Evolutionary conservation across 495 filamentous ascomycete species (phyloP).

Genomic region (Haplographium delicatum): DNA sequence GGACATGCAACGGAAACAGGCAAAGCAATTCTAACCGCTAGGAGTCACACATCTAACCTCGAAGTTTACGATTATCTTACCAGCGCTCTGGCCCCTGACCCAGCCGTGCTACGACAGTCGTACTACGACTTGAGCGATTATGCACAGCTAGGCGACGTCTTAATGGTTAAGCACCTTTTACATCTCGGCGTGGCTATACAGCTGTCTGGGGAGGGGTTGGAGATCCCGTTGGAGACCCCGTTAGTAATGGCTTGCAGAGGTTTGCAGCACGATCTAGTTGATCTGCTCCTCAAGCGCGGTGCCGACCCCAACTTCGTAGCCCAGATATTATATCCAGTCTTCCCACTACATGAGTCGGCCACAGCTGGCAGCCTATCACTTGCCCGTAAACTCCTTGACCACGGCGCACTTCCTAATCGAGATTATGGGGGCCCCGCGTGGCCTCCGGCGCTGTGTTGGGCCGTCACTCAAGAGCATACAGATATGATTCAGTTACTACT

Average conservation of each 20-base stretch:
- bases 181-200: not conserved
- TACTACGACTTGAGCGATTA: not conserved
- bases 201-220: not conserved
- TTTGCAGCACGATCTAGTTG: slow-evolving; percentile 16
- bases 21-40: not conserved
- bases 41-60: slow-evolving; percentile 1
- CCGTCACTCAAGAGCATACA: slow-evolving; percentile 5
- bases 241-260: not conserved
- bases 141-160: not conserved
- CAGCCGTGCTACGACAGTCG: not conserved
- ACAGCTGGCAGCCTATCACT: slow-evolving; percentile 2
- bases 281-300: slow-evolving; percentile 26
- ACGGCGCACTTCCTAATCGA: not conserved
- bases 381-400: slow-evolving; percentile 1
- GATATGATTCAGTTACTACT: slow-evolving; percentile 7
- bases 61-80: slow-evolving; percentile 12
- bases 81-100: not conserved
- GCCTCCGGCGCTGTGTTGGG: slow-evolving; percentile 1
- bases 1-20: not conserved
- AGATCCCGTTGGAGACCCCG: not conserved
- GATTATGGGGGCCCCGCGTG: not conserved
- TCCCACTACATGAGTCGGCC: not conserved
- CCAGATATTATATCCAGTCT: not conserved
- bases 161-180: slow-evolving; percentile 3
- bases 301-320: slow-evolving; percentile 25